phyloP scores from a whole-genome alignment of 108 stramenopile genomes.

The Cyclotella cryptica region DNA sequence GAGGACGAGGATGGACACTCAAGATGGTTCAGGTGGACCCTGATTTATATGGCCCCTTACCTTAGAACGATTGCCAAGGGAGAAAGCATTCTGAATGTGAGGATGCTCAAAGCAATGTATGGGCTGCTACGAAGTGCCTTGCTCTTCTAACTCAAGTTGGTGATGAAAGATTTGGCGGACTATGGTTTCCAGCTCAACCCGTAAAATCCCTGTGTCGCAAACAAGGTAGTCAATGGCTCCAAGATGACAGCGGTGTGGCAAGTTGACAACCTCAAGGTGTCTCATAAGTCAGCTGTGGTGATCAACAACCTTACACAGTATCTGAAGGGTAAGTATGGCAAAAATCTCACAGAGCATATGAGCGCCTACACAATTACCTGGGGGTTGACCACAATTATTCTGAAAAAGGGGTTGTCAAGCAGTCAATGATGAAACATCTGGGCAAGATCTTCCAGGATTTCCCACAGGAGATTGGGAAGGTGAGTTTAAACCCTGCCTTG shows the following conservation, averaged over 20 bases:
- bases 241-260: slow-evolving; percentile 4
- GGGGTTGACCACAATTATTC: slow-evolving; percentile 4
- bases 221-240: neutral
- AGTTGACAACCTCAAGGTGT: slow-evolving; percentile 21
- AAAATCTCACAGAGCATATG: neutral
- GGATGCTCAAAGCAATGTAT: too few species aligned
- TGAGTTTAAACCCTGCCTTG: neutral
- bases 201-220: slow-evolving; percentile 16
- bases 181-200: neutral
- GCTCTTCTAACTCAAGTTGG: too few species aligned
- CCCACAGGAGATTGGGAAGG: neutral
- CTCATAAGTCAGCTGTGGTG: neutral
- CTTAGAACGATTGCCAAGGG: too few species aligned
- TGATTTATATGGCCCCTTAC: too few species aligned
- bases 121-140: too few species aligned
- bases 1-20: too few species aligned
- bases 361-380: slow-evolving; percentile 11
- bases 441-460: slow-evolving; percentile 5
- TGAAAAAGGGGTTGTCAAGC: neutral
- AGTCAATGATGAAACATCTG: slow-evolving; percentile 8
- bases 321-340: neutral
- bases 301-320: neutral
- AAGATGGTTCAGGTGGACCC: too few species aligned
- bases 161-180: too few species aligned
- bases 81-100: too few species aligned